Base-by-base conservation (phyloP, 306 rosid species). In the Vigna angularis region DNA sequence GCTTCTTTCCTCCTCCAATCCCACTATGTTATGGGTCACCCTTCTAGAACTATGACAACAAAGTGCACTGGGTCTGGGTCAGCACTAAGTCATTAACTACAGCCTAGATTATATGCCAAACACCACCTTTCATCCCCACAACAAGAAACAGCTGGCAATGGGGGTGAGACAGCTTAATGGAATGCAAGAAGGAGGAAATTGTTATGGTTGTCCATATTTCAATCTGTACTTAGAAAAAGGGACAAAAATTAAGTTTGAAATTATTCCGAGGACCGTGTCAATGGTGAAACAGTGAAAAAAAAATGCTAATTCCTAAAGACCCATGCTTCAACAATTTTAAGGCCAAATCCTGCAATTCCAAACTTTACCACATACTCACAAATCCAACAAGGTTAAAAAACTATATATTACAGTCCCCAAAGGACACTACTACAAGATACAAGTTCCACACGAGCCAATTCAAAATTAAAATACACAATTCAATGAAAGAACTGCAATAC, bases 291-390 rank as follows among this genome's bases (percentile, higher is more conserved):
- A 48, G 62, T 48, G 62, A 62, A 75, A 55, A 49, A 28, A 28
- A 28, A 28, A 28, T 18, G 40, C 36, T 50, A 76, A 51, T 15
- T 76, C 73, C 55, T 47, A 45, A 74, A 45, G 48, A 45, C 5
- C 32, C 9, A n/a, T 30, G 45, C 13, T 53, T 40, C 42, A 49
- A 38, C 45, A 52, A 52, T 15, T 22, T 36, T 1, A 64, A 76
- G 36, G 56, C 55, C 26, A 63, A 62, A 49, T 18, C 50, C 50
- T 17, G 15, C 66, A 22, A 76, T 53, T 16, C 42, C 66, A 76
- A 66, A 48, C 26, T 48, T 44, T 14, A 49, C 28, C n/a, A 30
- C 45, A 70, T 11, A 16, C n/a, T 49, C 36, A 50, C 62, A 70
- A 15, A 70, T 13, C 9, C 16, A 10, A 40, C 30, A 36, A 36